Conservation (phyloP, 2,329 filamentous ascomycete genomes). For the Cladorrhinum sp. region DNA sequence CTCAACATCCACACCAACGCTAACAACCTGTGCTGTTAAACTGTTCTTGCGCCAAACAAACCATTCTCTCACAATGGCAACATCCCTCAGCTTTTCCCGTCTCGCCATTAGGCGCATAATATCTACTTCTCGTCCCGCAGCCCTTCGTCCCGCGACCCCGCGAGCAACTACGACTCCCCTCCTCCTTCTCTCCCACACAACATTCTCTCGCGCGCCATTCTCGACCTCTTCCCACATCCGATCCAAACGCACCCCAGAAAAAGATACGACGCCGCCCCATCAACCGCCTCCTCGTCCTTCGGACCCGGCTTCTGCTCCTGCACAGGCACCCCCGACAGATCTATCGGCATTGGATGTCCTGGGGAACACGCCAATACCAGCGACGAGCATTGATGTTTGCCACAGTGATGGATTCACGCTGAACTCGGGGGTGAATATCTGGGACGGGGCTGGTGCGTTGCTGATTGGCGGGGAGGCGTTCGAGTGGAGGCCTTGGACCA, state of each 20-base stretch:
- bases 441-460: conserved; percentile 68
- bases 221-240: conserved; percentile 3
- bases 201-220: neutral
- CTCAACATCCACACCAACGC: neutral
- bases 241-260: conserved; percentile 15
- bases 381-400: conserved; percentile 81
- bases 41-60: too few relatives aligned
- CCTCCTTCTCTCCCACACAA: neutral
- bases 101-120: neutral
- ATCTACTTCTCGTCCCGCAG: neutral
- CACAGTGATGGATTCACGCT: conserved; percentile 80
- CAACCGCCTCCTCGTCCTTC: neutral
- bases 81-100: neutral
- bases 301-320: conserved; percentile 24
- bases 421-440: conserved; percentile 73
- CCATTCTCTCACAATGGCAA: conserved; percentile 11
- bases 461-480: conserved; percentile 87
- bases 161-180: neutral
- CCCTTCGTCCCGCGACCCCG: too few relatives aligned
- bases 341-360: conserved; percentile 78
- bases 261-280: neutral
- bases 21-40: neutral
- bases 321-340: conserved; percentile 50
- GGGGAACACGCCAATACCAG: conserved; percentile 68
- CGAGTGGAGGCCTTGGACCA: conserved; percentile 72